Percentiles rank a stretch among this genome's conserved stretches.
Evolutionary conservation across 805 yeast genomes (phyloP).

Genomic region (Metschnikowia drakensbergensis): DNA sequence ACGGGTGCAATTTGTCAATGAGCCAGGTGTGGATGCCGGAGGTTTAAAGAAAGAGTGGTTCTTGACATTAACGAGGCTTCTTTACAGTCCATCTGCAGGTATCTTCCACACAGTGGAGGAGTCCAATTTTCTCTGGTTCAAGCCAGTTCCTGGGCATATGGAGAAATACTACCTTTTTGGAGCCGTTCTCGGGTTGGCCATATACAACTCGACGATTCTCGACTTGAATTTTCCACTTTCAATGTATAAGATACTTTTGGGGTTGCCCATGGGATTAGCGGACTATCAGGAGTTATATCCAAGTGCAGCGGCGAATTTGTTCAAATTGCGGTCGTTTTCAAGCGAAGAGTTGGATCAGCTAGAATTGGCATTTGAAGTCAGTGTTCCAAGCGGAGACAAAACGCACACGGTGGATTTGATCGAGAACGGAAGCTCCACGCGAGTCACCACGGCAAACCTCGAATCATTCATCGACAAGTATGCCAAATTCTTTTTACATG

Average conservation of each 20-base stretch:
- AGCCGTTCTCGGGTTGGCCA: slow-evolving; percentile 81
- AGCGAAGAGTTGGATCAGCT: slow-evolving; percentile 40
- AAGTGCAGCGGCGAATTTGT: slow-evolving; percentile 42
- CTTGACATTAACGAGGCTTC: slow-evolving; percentile 59
- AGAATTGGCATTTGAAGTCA: slow-evolving; percentile 56
- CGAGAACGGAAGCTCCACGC: slow-evolving; percentile 49
- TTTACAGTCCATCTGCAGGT: slow-evolving; percentile 67
- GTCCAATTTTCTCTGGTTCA: slow-evolving; percentile 75
- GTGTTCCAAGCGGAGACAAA: slow-evolving; percentile 50
- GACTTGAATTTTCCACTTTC: slow-evolving; percentile 76
- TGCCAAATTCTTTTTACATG: slow-evolving; percentile 56
- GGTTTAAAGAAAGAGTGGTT: slow-evolving; percentile 96
- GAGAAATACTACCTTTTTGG: slow-evolving; percentile 78
- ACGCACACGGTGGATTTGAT: slow-evolving; percentile 49
- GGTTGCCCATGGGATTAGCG: slow-evolving; percentile 48
- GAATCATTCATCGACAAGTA: slow-evolving; percentile 60
- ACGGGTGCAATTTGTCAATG: slow-evolving; percentile 75
- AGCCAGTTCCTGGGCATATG: slow-evolving; percentile 40
- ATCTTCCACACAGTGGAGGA: slow-evolving; percentile 65
- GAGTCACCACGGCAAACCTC: slow-evolving; percentile 59
- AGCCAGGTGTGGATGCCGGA: slow-evolving; percentile 94
- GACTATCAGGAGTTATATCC: slow-evolving; percentile 75
- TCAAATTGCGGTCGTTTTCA: slow-evolving; percentile 24
- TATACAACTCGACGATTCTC: slow-evolving; percentile 82
- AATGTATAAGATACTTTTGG: slow-evolving; percentile 69